Base-by-base conservation (phyloP, 1,284 basidiomycete genomes). In the Lignosus rhinocerotis region DNA sequence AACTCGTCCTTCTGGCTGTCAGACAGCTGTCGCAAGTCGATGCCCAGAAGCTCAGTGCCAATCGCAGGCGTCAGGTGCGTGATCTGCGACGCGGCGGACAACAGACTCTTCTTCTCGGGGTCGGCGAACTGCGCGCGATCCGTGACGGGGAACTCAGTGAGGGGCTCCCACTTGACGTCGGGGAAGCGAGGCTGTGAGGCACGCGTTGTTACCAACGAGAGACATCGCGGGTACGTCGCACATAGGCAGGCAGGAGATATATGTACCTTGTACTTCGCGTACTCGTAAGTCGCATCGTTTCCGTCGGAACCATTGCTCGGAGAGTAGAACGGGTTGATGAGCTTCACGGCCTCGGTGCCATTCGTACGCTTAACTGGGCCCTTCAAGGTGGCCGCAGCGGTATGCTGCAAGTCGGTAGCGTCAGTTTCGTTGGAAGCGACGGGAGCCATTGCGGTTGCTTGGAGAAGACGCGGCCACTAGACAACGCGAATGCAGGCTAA, bases 291-390 rank as follows among this genome's bases (percentile, higher is more conserved):
- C 19, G 42, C 46, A 53, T 80, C 75, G 60, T 85, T 79, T 0
- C 70, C 78, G 46, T 83, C 78, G 52, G 83, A 80, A 2, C 72
- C 79, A 17, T 75, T 74, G 30, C 78, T 75, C 47, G 87, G 87
- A 2, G 85, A 87, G 65, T 88, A 87, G 72, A 89, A 88, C 0
- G 86, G 83, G 66, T 88, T 88, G 73, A 84, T 76, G 42, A 79
- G 63, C 55, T 67, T 66, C 33, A 65, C 60, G 9, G 54, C 21
- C 39, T 30, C 53, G 42, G 41, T 54, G 49, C 25, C 21, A 16
- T 49, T 44, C 16, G 58, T 57, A 39, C 61, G 60, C 58, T 67
- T 67, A 17, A 62, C 54, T 21, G 53, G 52, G 45, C 53, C 53
- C 50, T 60, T 57, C 50, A 58, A 25, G 42, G 59, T 56, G 39